Evolutionary conservation across 1,284 basidiomycete genomes (phyloP).

Genomic region (Papiliotrema laurentii): DNA sequence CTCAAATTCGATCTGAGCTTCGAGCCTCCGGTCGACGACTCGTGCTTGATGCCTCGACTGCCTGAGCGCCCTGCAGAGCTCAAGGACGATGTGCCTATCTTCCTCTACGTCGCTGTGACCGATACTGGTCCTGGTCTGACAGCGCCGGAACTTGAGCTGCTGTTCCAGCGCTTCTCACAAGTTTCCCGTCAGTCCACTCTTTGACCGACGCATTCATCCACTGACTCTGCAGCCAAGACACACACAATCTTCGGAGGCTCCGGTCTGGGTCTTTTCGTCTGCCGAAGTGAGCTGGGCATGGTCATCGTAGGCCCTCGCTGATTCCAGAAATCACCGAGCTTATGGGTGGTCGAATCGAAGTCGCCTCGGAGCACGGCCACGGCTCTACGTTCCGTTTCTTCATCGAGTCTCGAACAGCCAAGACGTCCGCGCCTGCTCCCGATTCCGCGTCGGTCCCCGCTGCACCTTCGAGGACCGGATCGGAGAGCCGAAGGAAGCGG

Average conservation of each 20-base stretch:
- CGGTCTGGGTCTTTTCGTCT: conserved; percentile 39
- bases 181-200: conserved; percentile 21
- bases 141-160: conserved; percentile 25
- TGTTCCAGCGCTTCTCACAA: conserved; percentile 41
- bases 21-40: conserved; percentile 23
- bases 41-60: conserved; percentile 29
- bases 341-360: conserved; percentile 44
- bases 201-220: neutral
- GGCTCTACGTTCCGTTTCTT: conserved; percentile 52
- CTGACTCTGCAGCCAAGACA: conserved; percentile 20
- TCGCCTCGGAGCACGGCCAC: conserved; percentile 32
- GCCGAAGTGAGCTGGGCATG: conserved; percentile 18
- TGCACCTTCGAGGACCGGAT: neutral
- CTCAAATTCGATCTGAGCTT: conserved; percentile 36
- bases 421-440: conserved; percentile 1
- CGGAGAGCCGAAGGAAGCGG: neutral
- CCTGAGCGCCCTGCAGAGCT: conserved; percentile 11
- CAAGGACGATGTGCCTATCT: conserved; percentile 25
- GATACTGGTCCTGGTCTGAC: conserved; percentile 42
- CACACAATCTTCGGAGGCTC: conserved; percentile 41
- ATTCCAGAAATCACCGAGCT: conserved; percentile 35
- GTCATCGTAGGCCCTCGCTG: neutral
- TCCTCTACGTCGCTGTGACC: conserved; percentile 28
- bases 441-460: neutral
- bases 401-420: conserved; percentile 27